phyloP scores from a whole-genome alignment of 2,329 filamentous ascomycete genomes.

The Chaetomiaceae sp. region DNA sequence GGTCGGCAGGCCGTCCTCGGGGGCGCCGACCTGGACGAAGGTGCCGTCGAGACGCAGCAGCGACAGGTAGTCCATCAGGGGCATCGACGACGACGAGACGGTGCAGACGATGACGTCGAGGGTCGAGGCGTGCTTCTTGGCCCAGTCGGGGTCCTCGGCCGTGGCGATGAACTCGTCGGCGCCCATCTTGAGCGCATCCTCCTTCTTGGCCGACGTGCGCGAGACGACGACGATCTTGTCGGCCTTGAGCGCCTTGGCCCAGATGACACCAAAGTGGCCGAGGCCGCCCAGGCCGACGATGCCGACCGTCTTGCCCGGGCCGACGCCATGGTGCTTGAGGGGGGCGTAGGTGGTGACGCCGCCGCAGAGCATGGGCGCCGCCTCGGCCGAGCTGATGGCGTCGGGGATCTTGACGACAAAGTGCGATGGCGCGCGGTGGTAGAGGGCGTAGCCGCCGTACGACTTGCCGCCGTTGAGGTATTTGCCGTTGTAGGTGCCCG shows the following conservation, averaged over 20 bases:
- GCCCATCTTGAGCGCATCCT: slow-evolving; percentile 54
- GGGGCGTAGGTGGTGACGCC: slow-evolving; percentile 65
- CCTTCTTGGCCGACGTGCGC: slow-evolving; percentile 47
- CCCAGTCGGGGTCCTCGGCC: slow-evolving; percentile 52
- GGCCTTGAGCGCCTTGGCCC: slow-evolving; percentile 62
- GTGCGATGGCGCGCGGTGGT: slow-evolving; percentile 33
- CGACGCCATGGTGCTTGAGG: slow-evolving; percentile 57
- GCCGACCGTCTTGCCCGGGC: slow-evolving; percentile 64
- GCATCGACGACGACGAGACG: slow-evolving; percentile 52
- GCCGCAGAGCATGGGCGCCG: slow-evolving; percentile 64
- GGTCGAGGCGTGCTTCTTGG: slow-evolving; percentile 43
- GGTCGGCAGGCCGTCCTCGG: slow-evolving; percentile 49
- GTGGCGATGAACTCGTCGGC: slow-evolving; percentile 47
- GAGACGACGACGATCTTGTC: slow-evolving; percentile 59
- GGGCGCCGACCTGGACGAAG: slow-evolving; percentile 34
- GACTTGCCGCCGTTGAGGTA: slow-evolving; percentile 53
- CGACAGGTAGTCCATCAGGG: slow-evolving; percentile 56
- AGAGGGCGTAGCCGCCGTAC: slow-evolving; percentile 51
- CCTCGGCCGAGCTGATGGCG: slow-evolving; percentile 36
- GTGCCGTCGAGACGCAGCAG: slow-evolving; percentile 58
- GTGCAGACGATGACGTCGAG: slow-evolving; percentile 60
- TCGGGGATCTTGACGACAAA: slow-evolving; percentile 50
- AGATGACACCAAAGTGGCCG: slow-evolving; percentile 65
- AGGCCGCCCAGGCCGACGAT: slow-evolving; percentile 66
- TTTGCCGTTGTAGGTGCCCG: slow-evolving; percentile 51